Conservation (phyloP, 2,329 filamentous ascomycete species). For the Cladophialophora exuberans region DNA sequence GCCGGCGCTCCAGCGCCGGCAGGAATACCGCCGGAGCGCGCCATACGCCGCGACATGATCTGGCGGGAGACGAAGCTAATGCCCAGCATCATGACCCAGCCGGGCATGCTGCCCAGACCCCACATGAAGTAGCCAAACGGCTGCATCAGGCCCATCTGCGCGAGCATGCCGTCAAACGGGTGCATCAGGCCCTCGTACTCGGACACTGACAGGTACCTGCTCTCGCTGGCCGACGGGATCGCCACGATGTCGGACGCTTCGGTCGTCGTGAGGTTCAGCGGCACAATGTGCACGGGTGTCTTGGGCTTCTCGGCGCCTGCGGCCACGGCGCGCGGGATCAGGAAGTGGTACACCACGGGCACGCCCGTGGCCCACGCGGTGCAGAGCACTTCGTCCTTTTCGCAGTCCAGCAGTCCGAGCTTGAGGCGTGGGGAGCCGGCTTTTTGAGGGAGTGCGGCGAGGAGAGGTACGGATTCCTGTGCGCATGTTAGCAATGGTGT, state of each 20-base stretch:
- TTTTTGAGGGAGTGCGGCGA: slow-evolving; percentile 42
- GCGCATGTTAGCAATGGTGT: too few relatives aligned
- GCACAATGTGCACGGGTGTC: slow-evolving; percentile 57
- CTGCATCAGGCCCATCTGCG: slow-evolving; percentile 56
- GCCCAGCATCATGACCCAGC: slow-evolving; percentile 66
- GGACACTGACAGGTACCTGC: slow-evolving; percentile 50
- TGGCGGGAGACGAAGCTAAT: slow-evolving; percentile 64
- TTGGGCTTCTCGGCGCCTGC: slow-evolving; percentile 49
- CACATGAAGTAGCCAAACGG: slow-evolving; percentile 61
- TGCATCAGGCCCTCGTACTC: slow-evolving; percentile 64
- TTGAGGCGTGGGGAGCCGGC: slow-evolving; percentile 58
- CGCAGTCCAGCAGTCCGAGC: slow-evolving; percentile 63
- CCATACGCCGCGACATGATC: slow-evolving; percentile 52
- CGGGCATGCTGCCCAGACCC: slow-evolving; percentile 61
- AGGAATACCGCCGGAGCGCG: slow-evolving; percentile 1
- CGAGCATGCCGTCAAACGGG: slow-evolving; percentile 62
- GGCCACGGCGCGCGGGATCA: slow-evolving; percentile 58
- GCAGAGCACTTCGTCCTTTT: slow-evolving; percentile 61
- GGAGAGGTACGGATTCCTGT: slow-evolving; percentile 57
- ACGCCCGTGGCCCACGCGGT: slow-evolving; percentile 62
- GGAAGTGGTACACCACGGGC: slow-evolving; percentile 61
- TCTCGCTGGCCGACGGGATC: slow-evolving; percentile 49
- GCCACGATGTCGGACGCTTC: slow-evolving; percentile 60
- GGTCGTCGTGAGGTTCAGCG: slow-evolving; percentile 61
- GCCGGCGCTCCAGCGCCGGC: slow-evolving; percentile 9